These are phyloP conservation scores for Chaetoceros muelleri DNA, from an alignment of 108 stramenopile genomes.

Conservation along the genomic window DNA sequence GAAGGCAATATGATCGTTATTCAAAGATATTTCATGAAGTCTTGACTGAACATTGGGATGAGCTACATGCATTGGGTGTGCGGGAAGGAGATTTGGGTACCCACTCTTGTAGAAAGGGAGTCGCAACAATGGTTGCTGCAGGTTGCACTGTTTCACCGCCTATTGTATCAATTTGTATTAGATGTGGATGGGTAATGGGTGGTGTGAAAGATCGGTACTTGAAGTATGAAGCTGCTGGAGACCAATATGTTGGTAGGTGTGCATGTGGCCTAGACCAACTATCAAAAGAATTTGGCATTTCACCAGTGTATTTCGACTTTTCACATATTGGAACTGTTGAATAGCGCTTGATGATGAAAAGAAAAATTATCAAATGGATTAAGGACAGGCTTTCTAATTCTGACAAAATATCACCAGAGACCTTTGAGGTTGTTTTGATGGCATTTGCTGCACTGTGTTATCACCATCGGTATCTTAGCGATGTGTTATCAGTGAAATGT, in stretches of 20 bases:
- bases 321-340: neutral
- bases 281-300: neutral
- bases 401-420: neutral
- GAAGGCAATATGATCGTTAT: conserved; percentile 7
- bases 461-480: neutral
- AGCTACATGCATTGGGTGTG: conserved; percentile 2
- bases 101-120: conserved; percentile 15
- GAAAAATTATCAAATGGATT: neutral
- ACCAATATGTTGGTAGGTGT: conserved; percentile 12
- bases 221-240: conserved; percentile 6
- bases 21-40: conserved; percentile 4
- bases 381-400: neutral
- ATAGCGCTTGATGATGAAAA: neutral
- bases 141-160: conserved; percentile 10
- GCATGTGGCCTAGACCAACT: neutral
- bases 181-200: conserved; percentile 9
- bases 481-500: neutral
- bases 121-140: neutral
- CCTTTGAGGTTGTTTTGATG: neutral
- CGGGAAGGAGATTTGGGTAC: conserved; percentile 5
- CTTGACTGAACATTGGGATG: neutral
- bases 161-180: conserved; percentile 8
- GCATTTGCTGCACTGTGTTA: conserved; percentile 7
- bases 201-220: conserved; percentile 11
- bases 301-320: neutral